Conservation (phyloP, 106 monocot species). For the Platanthera guangdongensis region DNA sequence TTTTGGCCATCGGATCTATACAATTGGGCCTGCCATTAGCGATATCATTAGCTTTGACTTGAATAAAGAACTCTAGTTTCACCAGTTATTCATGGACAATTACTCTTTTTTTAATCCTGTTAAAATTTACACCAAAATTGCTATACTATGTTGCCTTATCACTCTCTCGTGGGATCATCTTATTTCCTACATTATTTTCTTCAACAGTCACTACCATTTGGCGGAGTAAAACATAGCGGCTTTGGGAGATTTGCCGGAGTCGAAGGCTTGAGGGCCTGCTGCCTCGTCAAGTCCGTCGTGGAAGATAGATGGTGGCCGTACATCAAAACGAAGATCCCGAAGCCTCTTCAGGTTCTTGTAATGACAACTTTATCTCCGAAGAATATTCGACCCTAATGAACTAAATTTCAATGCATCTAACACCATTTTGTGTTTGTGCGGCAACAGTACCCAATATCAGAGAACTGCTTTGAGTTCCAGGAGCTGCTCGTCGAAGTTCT, state of each 20-base stretch:
- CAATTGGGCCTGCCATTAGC: background rate
- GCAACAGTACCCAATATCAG: slow-evolving; percentile 91
- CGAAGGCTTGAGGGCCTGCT: slow-evolving; percentile 92
- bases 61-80: no score
- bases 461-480: slow-evolving; percentile 87
- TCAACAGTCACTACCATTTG: slow-evolving; percentile 89
- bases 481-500: slow-evolving; percentile 87
- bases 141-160: no score
- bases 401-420: background rate
- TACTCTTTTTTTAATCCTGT: no score
- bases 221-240: slow-evolving; percentile 97
- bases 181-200: background rate
- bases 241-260: slow-evolving; percentile 98
- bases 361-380: background rate
- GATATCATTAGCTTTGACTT: background rate
- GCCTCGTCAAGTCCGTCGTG: slow-evolving; percentile 92
- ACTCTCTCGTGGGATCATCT: no score
- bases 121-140: no score
- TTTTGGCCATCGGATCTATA: no score
- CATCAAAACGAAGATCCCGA: slow-evolving; percentile 86
- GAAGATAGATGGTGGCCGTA: slow-evolving; percentile 97
- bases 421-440: background rate
- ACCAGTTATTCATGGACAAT: no score
- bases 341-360: slow-evolving; percentile 62
- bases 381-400: background rate